Conservation (phyloP, 164 flowering plant species). For the Dillenia turbinata region DNA sequence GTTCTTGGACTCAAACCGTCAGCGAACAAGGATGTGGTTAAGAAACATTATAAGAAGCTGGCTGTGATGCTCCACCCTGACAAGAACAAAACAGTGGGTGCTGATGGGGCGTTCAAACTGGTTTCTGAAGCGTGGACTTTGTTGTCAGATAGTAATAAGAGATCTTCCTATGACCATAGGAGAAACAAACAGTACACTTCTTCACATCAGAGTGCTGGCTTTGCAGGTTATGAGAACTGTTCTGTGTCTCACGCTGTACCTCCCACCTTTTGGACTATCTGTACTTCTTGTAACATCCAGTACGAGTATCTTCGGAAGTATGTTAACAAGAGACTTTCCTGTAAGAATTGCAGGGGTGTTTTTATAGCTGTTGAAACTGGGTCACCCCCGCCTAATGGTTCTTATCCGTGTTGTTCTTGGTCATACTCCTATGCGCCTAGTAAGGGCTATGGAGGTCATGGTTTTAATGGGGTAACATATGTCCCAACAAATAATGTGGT, state of each 20-base stretch:
- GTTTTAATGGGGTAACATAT: conserved; percentile 37
- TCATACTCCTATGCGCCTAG: conserved; percentile 24
- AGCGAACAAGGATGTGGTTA: conserved; percentile 47
- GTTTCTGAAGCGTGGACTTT: conserved; percentile 77
- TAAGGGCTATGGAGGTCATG: conserved; percentile 55
- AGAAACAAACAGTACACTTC: conserved; percentile 35
- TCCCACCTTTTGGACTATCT: conserved; percentile 76
- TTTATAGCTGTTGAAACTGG: conserved; percentile 79
- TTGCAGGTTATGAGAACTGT: conserved; percentile 24
- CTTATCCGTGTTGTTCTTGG: conserved; percentile 47
- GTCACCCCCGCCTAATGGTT: conserved; percentile 48
- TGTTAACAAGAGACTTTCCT: conserved; percentile 63
- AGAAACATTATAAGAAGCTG: conserved; percentile 67
- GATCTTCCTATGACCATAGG: conserved; percentile 47
- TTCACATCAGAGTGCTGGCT: conserved; percentile 29
- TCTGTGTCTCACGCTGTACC: conserved; percentile 37
- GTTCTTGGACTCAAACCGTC: conserved; percentile 65
- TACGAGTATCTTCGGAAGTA: conserved; percentile 84
- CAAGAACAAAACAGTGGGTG: conserved; percentile 72
- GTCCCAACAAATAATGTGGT: conserved; percentile 31
- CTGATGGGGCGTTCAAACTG: conserved; percentile 86
- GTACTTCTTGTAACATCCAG: conserved; percentile 76
- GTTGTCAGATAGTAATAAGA: conserved; percentile 47
- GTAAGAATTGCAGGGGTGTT: conserved; percentile 71
- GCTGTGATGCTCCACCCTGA: conserved; percentile 82